A percentile compares a stretch with the other conserved stretches of the same genome.
phyloP scores from a whole-genome alignment of 2,329 filamentous ascomycete genomes.

The Colletotrichum incanum region DNA sequence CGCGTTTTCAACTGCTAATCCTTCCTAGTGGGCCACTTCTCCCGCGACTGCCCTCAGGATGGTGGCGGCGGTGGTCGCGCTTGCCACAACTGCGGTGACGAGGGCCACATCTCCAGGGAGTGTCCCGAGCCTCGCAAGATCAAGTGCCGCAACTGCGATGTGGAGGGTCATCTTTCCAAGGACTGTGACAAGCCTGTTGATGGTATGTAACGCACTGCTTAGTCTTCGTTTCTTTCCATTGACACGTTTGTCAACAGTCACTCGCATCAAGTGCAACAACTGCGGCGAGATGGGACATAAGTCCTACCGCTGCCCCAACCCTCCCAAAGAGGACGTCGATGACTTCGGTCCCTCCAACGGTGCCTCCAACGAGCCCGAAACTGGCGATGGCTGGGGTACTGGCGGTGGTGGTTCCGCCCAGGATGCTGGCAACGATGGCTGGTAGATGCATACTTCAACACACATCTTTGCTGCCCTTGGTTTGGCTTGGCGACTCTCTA shows the following conservation, averaged over 20 bases:
- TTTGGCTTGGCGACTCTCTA: constrained; percentile 20
- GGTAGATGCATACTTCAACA: constrained; percentile 27
- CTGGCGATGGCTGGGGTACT: constrained; percentile 26
- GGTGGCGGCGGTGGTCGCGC: constrained; percentile 68
- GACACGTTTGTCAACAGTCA: constrained; percentile 53
- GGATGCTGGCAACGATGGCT: constrained; percentile 26
- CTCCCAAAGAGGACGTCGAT: constrained; percentile 48
- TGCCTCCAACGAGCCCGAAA: constrained; percentile 21
- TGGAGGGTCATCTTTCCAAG: constrained; percentile 72
- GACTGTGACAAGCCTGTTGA: constrained; percentile 75
- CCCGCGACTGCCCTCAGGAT: constrained; percentile 77
- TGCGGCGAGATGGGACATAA: constrained; percentile 66
- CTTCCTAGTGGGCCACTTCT: constrained; percentile 71
- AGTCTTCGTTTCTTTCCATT: constrained; percentile 38
- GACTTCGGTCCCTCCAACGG: constrained; percentile 32
- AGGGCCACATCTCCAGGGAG: constrained; percentile 71
- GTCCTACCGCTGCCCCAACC: constrained; percentile 57
- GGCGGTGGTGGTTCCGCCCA: constrained; percentile 13
- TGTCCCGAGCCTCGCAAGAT: constrained; percentile 65
- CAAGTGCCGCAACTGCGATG: constrained; percentile 74
- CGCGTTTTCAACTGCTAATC: background rate
- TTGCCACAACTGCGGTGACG: constrained; percentile 75
- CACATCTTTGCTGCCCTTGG: background rate
- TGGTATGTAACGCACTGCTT: constrained; percentile 54
- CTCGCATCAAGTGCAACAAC: constrained; percentile 72